These are phyloP conservation scores for Amaranthus hypochondriacus DNA, from an alignment of 148 eudicot genomes.

Conservation along the genomic window DNA sequence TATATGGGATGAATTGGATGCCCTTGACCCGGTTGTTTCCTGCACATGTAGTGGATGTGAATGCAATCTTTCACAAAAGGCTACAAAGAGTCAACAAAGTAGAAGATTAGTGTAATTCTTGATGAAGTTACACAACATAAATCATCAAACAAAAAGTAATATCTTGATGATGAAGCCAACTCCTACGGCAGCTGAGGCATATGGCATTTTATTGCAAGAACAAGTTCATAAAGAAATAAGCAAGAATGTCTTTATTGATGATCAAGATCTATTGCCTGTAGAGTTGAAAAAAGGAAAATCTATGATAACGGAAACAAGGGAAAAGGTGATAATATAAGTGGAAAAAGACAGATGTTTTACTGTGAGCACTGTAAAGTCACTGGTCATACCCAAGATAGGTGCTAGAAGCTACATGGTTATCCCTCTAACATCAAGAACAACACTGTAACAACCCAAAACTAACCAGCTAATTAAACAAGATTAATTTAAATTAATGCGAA, in stretches of 20 bases:
- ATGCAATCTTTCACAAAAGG: neutral
- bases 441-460: too few species aligned
- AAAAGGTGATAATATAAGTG: neutral
- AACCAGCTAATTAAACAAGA: too few species aligned
- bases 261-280: too few species aligned
- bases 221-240: too few species aligned
- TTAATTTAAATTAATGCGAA: too few species aligned
- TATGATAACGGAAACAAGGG: too few species aligned
- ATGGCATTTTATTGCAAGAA: neutral
- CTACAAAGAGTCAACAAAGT: neutral
- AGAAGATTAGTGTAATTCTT: neutral
- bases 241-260: too few species aligned
- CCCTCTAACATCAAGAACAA: neutral
- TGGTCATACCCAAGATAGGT: neutral
- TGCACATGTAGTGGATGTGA: neutral
- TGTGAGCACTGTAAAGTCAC: neutral
- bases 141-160: neutral
- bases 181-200: neutral
- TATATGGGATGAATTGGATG: neutral
- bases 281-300: too few species aligned
- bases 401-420: neutral
- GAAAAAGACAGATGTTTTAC: neutral
- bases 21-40: neutral
- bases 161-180: neutral
- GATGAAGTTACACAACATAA: neutral